Evolutionary conservation across 228 moss, liverwort and hornwort genomes (phyloP).

Genomic region (Sphagnum fallax): DNA sequence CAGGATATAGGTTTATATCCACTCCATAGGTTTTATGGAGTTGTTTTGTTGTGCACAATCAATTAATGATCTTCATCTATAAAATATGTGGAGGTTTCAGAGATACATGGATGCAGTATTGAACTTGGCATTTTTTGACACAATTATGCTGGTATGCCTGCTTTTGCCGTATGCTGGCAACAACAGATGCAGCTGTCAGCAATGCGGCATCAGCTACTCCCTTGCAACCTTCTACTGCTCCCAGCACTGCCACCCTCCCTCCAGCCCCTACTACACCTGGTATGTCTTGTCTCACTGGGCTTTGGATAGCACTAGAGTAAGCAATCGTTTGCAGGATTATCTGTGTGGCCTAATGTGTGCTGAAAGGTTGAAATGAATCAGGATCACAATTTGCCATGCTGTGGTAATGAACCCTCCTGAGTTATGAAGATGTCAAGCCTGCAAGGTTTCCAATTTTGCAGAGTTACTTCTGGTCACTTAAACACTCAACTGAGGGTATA

Average conservation of each 20-base stretch:
- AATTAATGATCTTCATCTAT: background rate
- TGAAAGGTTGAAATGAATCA: too few species aligned
- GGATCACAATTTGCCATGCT: too few species aligned
- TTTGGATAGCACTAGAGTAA: background rate
- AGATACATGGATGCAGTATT: slow-evolving; percentile 82
- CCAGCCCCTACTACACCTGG: slow-evolving; percentile 46
- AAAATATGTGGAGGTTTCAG: slow-evolving; percentile 15
- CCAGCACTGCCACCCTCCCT: slow-evolving; percentile 23
- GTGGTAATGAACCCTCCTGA: too few species aligned
- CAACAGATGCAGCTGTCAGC: slow-evolving; percentile 70
- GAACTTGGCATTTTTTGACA: slow-evolving; percentile 95
- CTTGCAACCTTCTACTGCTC: slow-evolving; percentile 42
- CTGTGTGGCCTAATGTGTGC: background rate
- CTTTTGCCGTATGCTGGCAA: slow-evolving; percentile 80
- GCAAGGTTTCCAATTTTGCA: too few species aligned
- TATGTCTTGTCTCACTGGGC: slow-evolving; percentile 26
- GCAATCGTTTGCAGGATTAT: too few species aligned
- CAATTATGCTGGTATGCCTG: slow-evolving; percentile 85
- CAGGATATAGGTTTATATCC: too few species aligned
- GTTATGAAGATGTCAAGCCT: too few species aligned
- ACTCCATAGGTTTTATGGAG: too few species aligned
- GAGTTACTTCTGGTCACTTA: too few species aligned
- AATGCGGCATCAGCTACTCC: slow-evolving; percentile 45
- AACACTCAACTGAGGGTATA: too few species aligned
- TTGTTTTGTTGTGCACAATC: slow-evolving; percentile 24